Evolutionary conservation across 768 basidiomycete genomes (phyloP).

Genomic region (Tremella fuciformis): DNA sequence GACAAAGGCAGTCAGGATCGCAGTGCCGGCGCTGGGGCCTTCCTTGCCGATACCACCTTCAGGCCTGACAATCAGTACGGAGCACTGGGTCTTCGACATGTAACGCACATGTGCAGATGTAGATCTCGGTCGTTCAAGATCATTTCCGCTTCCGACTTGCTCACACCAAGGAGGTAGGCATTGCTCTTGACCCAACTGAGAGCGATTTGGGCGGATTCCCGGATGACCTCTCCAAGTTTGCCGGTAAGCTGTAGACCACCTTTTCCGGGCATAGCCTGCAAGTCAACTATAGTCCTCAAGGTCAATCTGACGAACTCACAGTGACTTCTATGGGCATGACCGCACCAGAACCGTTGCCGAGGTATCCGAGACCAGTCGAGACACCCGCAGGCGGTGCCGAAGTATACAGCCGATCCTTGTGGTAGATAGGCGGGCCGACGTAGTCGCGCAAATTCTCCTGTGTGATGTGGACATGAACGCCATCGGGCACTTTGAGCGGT

Average conservation of each 20-base stretch:
- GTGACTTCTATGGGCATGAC: slow-evolving; percentile 97
- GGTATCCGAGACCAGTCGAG: slow-evolving; percentile 88
- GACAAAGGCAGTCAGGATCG: slow-evolving; percentile 85
- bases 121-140: slow-evolving; percentile 82
- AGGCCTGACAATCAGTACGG: slow-evolving; percentile 29
- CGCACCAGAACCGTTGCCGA: slow-evolving; percentile 92
- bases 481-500: slow-evolving; percentile 74
- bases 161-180: slow-evolving; percentile 84
- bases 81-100: not conserved
- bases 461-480: slow-evolving; percentile 75
- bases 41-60: slow-evolving; percentile 61
- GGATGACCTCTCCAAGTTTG: slow-evolving; percentile 95
- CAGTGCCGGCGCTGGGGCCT: slow-evolving; percentile 94
- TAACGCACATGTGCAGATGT: slow-evolving; percentile 79
- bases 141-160: slow-evolving; percentile 65
- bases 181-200: slow-evolving; percentile 90
- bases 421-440: slow-evolving; percentile 91
- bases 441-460: slow-evolving; percentile 90
- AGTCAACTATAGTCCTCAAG: not conserved
- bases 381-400: slow-evolving; percentile 82
- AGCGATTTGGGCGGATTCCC: slow-evolving; percentile 92
- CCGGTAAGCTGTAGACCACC: slow-evolving; percentile 88
- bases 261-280: slow-evolving; percentile 94
- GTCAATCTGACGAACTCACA: slow-evolving; percentile 57
- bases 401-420: slow-evolving; percentile 87